Evolutionary conservation across 1,284 basidiomycete genomes (phyloP).

Genomic region (Puccinia horiana): DNA sequence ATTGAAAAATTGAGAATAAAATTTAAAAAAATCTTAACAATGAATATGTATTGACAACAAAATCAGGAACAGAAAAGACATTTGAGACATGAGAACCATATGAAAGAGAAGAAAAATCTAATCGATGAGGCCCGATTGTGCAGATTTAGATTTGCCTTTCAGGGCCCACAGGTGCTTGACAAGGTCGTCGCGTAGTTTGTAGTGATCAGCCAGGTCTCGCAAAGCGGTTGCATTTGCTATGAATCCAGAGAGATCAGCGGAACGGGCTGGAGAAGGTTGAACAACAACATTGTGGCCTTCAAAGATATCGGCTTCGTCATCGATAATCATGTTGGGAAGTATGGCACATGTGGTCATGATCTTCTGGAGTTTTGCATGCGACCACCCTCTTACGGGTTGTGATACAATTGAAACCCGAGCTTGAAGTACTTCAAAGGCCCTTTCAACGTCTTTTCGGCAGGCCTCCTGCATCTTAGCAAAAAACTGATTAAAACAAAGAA

Average conservation of each 20-base stretch:
- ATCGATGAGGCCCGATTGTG: no score
- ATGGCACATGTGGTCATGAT: conserved; percentile 16
- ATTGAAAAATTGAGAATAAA: no score
- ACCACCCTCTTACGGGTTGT: not conserved
- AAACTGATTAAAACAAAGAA: not conserved
- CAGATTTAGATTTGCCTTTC: not conserved
- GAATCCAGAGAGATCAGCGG: not conserved
- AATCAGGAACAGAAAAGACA: no score
- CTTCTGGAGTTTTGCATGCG: not conserved
- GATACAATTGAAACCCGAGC: not conserved
- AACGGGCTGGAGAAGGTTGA: not conserved
- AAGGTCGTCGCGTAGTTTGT: not conserved
- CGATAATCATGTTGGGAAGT: conserved; percentile 10
- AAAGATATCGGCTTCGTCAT: not conserved
- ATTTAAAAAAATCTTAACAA: no score
- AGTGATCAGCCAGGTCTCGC: not conserved
- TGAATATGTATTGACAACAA: no score
- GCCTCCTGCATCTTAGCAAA: conserved; percentile 20
- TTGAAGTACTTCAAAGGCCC: no score
- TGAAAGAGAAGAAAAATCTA: not conserved
- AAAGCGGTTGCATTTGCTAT: not conserved
- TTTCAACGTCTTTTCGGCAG: no score
- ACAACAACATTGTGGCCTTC: not conserved
- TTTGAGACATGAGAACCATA: no score
- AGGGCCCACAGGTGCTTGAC: not conserved